Evolutionary conservation across 2,329 filamentous ascomycete genomes (phyloP), one percentile per base, ranked within the genome.

Genomic region (Talaromyces verruculosus): DNA sequence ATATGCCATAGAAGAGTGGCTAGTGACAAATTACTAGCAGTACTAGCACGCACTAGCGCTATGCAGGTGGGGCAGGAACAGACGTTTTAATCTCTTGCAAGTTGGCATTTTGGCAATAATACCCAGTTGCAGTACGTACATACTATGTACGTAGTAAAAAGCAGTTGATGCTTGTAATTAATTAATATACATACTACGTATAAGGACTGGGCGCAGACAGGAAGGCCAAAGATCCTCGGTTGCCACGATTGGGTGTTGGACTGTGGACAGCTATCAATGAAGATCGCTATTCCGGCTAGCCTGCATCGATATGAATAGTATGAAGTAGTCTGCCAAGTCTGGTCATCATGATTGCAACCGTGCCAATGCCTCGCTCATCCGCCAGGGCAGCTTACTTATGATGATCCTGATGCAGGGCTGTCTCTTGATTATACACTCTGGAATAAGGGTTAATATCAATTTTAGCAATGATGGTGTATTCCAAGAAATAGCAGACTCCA

Each of bases 251-350:
- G 33, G 53, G 33, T 8, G 15, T 35, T n/a, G n/a, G 51, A 57
- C 30, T 37, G 51, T n/a, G n/a, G 51, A 57, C 30, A 57, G 51
- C 51, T 57, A 53, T 22, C 53, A 39, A 37, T 11, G 53, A 57
- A 39, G 53, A 57, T 57, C 53, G n/a, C 33, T 57, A 37, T 25
- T 37, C 53, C 53, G 33, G 33, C 33, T 57, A 57, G n/a, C n/a
- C 30, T 37, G 53, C 53, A n/a, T 51, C 47, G 30, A 51, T 51
- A 28, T 30, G 30, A 8, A 35, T 55, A 30, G 47, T 13, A 30
- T 13, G 47, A 19, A 47, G 43, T 30, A 51, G n/a, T 45, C 22
- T 22, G 22, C 22, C 22, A 22, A 22, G 43, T 33, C 51, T 37
- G 33, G 53, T 57, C 53, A 37, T 37, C 53, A 4, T 37, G 47